Evolutionary conservation across 2,329 filamentous ascomycete genomes (phyloP).

Genomic region (Aspergillus pseudoviridinutans): DNA sequence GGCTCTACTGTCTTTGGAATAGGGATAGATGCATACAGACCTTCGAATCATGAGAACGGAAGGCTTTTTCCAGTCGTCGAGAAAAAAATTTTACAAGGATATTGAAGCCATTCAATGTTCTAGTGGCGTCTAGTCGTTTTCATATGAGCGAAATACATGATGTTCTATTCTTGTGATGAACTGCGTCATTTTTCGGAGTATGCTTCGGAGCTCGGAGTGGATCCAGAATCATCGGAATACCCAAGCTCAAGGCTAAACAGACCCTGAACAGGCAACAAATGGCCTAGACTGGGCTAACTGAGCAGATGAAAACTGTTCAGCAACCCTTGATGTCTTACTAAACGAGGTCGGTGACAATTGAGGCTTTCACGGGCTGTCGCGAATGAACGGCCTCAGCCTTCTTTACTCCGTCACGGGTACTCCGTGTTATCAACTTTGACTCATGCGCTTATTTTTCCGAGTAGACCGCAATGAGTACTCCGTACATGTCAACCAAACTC

Average conservation of each 20-base stretch:
- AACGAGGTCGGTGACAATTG: neutral
- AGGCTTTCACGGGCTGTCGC: neutral
- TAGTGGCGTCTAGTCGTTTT: neutral
- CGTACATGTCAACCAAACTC: neutral
- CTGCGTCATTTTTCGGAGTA: neutral
- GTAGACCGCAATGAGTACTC: too few relatives aligned
- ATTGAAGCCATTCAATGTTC: neutral
- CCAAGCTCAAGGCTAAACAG: too few relatives aligned
- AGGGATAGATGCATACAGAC: neutral
- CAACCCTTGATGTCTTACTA: neutral
- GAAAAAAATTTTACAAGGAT: constrained; percentile 17
- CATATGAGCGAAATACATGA: neutral
- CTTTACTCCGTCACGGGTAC: neutral
- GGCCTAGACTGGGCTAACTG: neutral
- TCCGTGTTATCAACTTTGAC: neutral
- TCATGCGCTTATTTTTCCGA: neutral
- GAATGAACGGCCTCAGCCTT: neutral
- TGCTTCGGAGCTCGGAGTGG: neutral
- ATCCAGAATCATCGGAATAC: neutral
- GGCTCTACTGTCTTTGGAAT: neutral
- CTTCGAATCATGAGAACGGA: neutral
- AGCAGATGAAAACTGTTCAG: neutral
- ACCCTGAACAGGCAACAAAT: neutral
- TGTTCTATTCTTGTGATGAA: neutral
- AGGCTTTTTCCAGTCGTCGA: neutral